A percentile compares a stretch with the other conserved stretches of the same genome.
These are phyloP conservation scores for Leccinellum albellum DNA, from an alignment of 768 basidiomycete genomes.

Conservation along the genomic window DNA sequence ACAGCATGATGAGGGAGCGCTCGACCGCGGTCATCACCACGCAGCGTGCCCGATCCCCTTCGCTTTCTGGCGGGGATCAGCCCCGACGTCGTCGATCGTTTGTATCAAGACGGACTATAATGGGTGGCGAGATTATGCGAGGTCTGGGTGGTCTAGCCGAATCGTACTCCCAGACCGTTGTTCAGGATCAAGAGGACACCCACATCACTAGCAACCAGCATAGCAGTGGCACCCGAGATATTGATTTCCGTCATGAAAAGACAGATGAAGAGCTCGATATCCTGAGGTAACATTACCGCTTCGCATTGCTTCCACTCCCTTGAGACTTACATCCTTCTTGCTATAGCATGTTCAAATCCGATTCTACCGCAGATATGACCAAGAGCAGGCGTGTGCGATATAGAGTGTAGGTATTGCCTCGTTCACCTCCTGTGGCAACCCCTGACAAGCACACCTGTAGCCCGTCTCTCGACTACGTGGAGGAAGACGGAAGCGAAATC, in stretches of 20 bases:
- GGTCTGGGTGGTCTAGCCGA: accelerated
- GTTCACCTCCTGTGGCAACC: not conserved
- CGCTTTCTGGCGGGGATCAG: not conserved
- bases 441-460: not conserved
- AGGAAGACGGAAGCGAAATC: not conserved
- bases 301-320: no score
- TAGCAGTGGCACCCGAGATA: not conserved
- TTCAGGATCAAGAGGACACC: not conserved
- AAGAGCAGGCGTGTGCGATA: not conserved
- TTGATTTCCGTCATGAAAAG: not conserved
- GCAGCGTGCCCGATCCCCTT: not conserved
- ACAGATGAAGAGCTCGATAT: not conserved
- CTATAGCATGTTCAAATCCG: not conserved
- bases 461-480: constrained; percentile 4
- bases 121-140: not conserved
- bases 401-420: constrained; percentile 1
- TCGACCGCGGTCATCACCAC: no score
- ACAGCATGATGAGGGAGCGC: no score
- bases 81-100: no score
- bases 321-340: not conserved
- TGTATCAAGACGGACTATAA: not conserved
- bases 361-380: not conserved
- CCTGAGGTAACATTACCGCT: not conserved
- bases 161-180: not conserved
- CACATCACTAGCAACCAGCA: not conserved